Evolutionary conservation across 2,329 filamentous ascomycete species (phyloP).

Genomic region (Aureobasidium subglaciale): DNA sequence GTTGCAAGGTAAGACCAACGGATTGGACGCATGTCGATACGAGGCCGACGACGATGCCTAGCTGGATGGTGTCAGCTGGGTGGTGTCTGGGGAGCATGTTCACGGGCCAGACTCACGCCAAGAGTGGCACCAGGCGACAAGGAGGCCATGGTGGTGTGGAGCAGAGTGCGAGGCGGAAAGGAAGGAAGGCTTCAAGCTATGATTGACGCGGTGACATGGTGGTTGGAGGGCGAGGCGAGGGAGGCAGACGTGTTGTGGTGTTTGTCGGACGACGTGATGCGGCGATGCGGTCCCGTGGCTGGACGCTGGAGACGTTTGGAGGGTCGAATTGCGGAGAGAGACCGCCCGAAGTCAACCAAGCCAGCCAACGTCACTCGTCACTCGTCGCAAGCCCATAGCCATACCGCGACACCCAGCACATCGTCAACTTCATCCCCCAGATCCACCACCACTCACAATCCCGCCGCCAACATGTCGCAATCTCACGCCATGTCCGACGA

Average conservation of each 20-base stretch:
- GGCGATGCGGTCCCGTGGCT: neutral
- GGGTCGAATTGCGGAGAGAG: too few relatives aligned
- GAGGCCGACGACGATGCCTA: constrained; percentile 88
- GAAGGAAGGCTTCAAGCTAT: neutral
- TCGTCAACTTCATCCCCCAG: too few relatives aligned
- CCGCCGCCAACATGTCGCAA: constrained; percentile 70
- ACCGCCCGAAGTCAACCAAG: too few relatives aligned
- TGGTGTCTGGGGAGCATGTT: neutral
- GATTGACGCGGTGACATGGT: neutral
- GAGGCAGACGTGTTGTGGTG: too few relatives aligned
- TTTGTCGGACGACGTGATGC: neutral
- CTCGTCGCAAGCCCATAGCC: neutral
- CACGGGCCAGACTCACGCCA: constrained; percentile 13
- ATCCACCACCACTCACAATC: neutral
- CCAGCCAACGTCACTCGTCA: neutral
- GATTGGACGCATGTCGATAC: constrained; percentile 92
- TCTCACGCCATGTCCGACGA: constrained; percentile 93
- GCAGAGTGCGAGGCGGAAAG: neutral
- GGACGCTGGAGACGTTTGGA: too few relatives aligned
- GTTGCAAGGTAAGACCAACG: constrained; percentile 87
- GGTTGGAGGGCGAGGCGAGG: too few relatives aligned
- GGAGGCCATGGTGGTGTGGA: constrained; percentile 16
- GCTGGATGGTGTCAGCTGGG: constrained; percentile 22
- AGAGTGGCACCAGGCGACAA: constrained; percentile 18
- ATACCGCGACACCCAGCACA: neutral